phyloP scores from a whole-genome alignment of 2,329 filamentous ascomycete species.

The Nemania abortiva region DNA sequence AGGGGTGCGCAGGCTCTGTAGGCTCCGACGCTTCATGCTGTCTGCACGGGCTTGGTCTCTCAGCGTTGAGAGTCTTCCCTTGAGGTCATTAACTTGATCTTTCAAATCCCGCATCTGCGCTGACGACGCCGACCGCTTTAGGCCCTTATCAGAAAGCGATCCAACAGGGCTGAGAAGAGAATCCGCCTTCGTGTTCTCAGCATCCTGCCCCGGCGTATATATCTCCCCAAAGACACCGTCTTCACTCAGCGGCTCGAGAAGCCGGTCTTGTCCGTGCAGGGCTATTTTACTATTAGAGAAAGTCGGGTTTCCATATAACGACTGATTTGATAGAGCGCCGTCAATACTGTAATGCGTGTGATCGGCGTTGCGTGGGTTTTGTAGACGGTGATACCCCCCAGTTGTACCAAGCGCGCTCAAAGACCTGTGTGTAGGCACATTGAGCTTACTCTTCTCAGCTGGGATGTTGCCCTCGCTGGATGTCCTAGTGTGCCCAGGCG shows the following conservation, averaged over 20 bases:
- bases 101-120: conserved; percentile 79
- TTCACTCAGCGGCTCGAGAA: conserved; percentile 67
- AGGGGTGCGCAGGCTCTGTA: conserved; percentile 79
- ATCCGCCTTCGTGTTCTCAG: conserved; percentile 52
- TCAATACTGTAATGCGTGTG: conserved; percentile 53
- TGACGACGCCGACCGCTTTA: conserved; percentile 77
- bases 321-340: conserved; percentile 40
- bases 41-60: conserved; percentile 84
- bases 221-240: conserved; percentile 56
- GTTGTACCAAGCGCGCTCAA: conserved; percentile 73
- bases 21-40: conserved; percentile 79
- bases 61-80: conserved; percentile 84
- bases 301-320: conserved; percentile 41
- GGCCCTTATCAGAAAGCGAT: conserved; percentile 58
- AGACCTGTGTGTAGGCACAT: conserved; percentile 66
- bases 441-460: conserved; percentile 56
- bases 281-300: conserved; percentile 53
- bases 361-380: conserved; percentile 60
- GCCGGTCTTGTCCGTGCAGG: conserved; percentile 56
- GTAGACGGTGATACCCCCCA: conserved; percentile 67
- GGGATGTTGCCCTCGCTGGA: conserved; percentile 71
- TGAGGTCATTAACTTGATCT: conserved; percentile 86
- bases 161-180: conserved; percentile 61
- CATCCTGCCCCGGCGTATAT: conserved; percentile 42
- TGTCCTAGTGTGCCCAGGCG: conserved; percentile 68